phyloP scores from a whole-genome alignment of 2,329 filamentous ascomycete genomes.

The Colletotrichum abscissum region DNA sequence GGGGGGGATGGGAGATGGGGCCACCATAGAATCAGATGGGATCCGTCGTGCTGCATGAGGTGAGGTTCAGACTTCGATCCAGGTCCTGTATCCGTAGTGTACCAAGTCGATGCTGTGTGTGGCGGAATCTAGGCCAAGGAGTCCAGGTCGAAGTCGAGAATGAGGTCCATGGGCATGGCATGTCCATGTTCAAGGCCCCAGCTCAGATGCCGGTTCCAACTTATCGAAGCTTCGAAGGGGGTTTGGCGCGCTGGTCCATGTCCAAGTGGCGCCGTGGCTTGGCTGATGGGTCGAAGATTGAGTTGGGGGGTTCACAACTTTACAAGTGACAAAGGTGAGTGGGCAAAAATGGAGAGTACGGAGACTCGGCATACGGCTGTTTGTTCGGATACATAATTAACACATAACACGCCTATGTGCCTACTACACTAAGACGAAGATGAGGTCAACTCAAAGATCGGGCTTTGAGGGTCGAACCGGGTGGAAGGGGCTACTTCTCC shows the following conservation, averaged over 20 bases:
- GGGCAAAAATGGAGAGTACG: not conserved
- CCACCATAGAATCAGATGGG: slow-evolving; percentile 3
- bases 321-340: not conserved
- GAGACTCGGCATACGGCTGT: not conserved
- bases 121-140: not conserved
- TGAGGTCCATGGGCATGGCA: not conserved
- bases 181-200: not conserved
- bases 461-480: not conserved
- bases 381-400: no score
- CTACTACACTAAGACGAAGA: not conserved
- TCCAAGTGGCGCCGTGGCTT: not conserved
- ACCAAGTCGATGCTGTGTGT: not conserved
- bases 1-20: not conserved
- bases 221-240: not conserved
- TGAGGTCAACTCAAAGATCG: not conserved
- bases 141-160: not conserved
- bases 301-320: not conserved
- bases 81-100: not conserved
- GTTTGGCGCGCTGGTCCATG: not conserved
- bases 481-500: slow-evolving; percentile 5
- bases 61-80: not conserved
- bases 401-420: no score
- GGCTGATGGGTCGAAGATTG: not conserved
- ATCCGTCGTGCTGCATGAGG: not conserved
- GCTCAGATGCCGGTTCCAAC: not conserved